Evolutionary conservation across 495 filamentous ascomycete species (phyloP), one percentile per base, ranked within the genome.

Genomic region (Podospora didyma): DNA sequence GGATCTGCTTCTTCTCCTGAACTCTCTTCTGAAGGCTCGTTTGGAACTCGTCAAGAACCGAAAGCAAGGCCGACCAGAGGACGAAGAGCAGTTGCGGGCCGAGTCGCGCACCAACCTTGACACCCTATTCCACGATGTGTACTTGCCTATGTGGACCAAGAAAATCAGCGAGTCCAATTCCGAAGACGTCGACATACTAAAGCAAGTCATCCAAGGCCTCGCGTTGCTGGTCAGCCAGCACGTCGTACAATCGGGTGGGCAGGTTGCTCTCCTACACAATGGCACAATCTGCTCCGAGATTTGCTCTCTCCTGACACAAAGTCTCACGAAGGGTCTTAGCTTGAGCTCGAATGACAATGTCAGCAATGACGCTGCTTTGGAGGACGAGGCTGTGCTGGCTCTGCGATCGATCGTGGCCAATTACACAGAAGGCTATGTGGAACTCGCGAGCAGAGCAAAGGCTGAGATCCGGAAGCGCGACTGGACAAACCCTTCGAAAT

Each of bases 1-100:
- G 23, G 73, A 79, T 34, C 68, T 79, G 45, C 53, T 79, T 11
- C 60, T 70, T 7, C 51, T 79, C 11, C 46, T 77, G 2, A 77
- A 75, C 52, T 73, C 72, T 1, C 55, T 74, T 12, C 63, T 79
- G 14, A 66, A 66, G 20, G 53, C 71, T 47, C 68, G 76, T 34
- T 61, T 62, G 24, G 64, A 70, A 11, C 56, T 75, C 0, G 46
- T 72, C 4, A 57, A 49, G 34, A 57, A 60, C 51, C 52, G 64
- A n/a, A 48, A 42, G 21, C 20, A 67, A 20, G 60, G 54, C 3
- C 60, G 67, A 19, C 39, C 59, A 2, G 64, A 61, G 10, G 69
- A 71, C 21, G 63, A 61, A 26, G 51, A 64, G 10, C 62, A 51
- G 17, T 28, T 66, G 14, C 67, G 58, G 41, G 53, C 48, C 0